Base-by-base conservation (phyloP, 2,329 filamentous ascomycete species). In the Mycosphaerella sp. region DNA sequence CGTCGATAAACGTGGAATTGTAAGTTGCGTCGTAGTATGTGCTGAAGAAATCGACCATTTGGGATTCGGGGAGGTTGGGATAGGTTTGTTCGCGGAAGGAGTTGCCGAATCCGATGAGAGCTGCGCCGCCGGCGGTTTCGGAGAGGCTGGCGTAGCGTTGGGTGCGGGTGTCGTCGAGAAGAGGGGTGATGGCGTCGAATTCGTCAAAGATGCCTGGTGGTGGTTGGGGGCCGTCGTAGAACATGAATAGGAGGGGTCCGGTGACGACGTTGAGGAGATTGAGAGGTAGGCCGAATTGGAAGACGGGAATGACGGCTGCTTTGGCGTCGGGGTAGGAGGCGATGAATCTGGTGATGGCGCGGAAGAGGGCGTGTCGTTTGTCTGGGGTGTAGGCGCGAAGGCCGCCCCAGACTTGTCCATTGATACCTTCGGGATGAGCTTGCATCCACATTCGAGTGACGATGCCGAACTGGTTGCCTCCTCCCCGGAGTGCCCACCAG, bases 401-500 rank as follows among this genome's bases (percentile, higher is more conserved):
- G 26, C 59, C 58, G 36, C 59, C 56, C 59, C 58, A 60, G 48
- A 62, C 52, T 36, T 59, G 50, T 10, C 55, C 58, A 48, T 59
- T 53, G 3, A 61, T 48, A 4, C 60, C 60, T 21, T 52, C 58
- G 3, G 60, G 60, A 36, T 62, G 60, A 8, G 60, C 60, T 47
- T 59, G 58, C 41, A 57, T 45, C 42, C 48, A 55, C 38, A 60
- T 54, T n/a, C 53, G 48, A 23, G 57, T 62, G 6, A 59, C 64
- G 23, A 62, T 62, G 41, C 55, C 61, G 47, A 59, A 63, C 64
- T 80, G 80, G 66, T 76, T 80, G n/a, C 76, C 79, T 14, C 59
- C 60, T 8, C 79, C 80, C 54, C 77, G 77, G 4, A 83, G 72
- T 0, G 75, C 77, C 56, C 69, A 70, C 65, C 71, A 81, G 11